A percentile compares a stretch with the other conserved stretches of the same genome.
Conservation (phyloP, 2,329 filamentous ascomycete genomes). For the Microsporum ferrugineum region DNA sequence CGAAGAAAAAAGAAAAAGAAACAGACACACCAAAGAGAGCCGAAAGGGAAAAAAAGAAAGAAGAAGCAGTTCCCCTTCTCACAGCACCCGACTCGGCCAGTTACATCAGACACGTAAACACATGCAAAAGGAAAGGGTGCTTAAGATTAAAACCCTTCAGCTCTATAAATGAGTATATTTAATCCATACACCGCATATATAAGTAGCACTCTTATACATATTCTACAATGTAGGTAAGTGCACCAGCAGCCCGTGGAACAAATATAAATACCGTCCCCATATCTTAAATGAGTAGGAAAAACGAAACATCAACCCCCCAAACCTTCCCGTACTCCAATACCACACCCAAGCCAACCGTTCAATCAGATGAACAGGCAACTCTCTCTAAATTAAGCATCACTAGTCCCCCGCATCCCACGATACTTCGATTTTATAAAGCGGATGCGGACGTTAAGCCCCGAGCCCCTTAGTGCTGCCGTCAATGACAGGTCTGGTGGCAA, state of each 20-base stretch:
- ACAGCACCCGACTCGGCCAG: neutral
- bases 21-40: neutral
- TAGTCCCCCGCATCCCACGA: neutral
- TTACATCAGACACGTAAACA: neutral
- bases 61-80: neutral
- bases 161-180: neutral
- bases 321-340: neutral
- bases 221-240: neutral
- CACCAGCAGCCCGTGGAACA: neutral
- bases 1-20: neutral
- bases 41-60: neutral
- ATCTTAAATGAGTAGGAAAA: neutral
- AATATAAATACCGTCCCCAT: neutral
- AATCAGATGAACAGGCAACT: neutral
- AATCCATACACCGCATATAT: neutral
- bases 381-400: neutral
- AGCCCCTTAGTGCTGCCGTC: neutral
- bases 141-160: neutral
- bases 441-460: neutral
- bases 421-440: neutral
- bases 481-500: constrained; percentile 1
- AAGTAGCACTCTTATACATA: neutral
- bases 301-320: neutral
- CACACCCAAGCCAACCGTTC: neutral
- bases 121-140: neutral